Conservation (phyloP, 129 eudicot genomes). For the Apium graveolens region DNA sequence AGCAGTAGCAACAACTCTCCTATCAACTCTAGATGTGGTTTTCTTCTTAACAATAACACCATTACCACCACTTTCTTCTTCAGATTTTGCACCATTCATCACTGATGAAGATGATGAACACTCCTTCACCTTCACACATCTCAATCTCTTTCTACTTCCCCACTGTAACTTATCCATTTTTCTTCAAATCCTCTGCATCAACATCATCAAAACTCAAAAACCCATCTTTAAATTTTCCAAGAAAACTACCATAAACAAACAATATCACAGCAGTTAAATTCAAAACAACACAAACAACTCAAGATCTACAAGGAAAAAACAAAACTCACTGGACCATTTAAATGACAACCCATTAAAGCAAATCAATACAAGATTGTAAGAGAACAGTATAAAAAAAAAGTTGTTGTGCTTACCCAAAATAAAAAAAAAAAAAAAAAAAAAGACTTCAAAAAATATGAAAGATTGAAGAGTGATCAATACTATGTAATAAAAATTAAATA, state of each 20-base stretch:
- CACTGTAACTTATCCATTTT: slow-evolving; percentile 75
- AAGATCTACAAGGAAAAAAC: background rate
- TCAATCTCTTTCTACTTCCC: slow-evolving; percentile 79
- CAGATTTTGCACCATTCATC: slow-evolving; percentile 37
- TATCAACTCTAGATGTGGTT: slow-evolving; percentile 60
- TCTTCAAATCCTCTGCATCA: slow-evolving; percentile 13
- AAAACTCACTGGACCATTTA: background rate
- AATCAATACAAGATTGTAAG: background rate
- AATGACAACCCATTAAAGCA: background rate
- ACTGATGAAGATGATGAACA: slow-evolving; percentile 18
- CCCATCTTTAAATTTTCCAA: background rate
- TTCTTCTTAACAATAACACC: slow-evolving; percentile 50
- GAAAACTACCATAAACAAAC: background rate
- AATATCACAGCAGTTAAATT: background rate
- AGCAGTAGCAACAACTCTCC: slow-evolving; percentile 25
- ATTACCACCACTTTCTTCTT: slow-evolving; percentile 19
- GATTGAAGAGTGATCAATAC: background rate
- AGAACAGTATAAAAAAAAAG: background rate
- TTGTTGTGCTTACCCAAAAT: background rate
- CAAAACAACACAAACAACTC: background rate
- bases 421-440: no score
- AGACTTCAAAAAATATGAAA: background rate
- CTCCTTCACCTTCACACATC: slow-evolving; percentile 66
- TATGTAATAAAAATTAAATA: background rate
- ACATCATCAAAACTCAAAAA: background rate